Conservation (phyloP, 257 asterid genomes). For the Capsicum baccatum region DNA sequence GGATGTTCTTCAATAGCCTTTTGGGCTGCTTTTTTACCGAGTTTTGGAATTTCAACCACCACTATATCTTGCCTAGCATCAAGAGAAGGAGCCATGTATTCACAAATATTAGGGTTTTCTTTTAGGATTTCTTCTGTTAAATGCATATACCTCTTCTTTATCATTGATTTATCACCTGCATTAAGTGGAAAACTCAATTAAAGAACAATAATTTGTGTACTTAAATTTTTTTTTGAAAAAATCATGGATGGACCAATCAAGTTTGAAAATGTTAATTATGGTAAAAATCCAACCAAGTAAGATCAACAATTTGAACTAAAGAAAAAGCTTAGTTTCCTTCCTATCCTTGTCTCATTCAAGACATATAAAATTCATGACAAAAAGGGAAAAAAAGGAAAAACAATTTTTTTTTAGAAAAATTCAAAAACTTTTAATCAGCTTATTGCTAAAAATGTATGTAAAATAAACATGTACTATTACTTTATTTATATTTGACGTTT, state of each 20-base stretch:
- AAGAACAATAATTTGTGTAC: background rate
- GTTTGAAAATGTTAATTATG: background rate
- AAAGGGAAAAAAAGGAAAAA: slow-evolving; percentile 30
- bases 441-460: too few relatives aligned
- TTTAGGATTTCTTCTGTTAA: slow-evolving; percentile 63
- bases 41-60: slow-evolving; percentile 77
- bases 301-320: background rate
- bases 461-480: too few relatives aligned
- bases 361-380: too few relatives aligned
- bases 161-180: slow-evolving; percentile 74
- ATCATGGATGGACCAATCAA: too few relatives aligned
- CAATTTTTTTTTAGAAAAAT: too few relatives aligned
- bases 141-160: slow-evolving; percentile 67
- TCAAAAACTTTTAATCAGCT: too few relatives aligned
- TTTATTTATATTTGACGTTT: too few relatives aligned
- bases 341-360: too few relatives aligned
- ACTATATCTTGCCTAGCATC: slow-evolving; percentile 75
- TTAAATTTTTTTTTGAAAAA: background rate
- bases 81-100: slow-evolving; percentile 68
- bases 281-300: background rate
- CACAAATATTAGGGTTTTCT: slow-evolving; percentile 65
- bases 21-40: slow-evolving; percentile 83
- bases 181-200: background rate
- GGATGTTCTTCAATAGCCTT: slow-evolving; percentile 84
- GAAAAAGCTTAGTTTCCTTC: background rate